A percentile compares a stretch with the other conserved stretches of the same genome.
These are phyloP conservation scores for Xylaria castorea DNA, from an alignment of 495 filamentous ascomycete species.

Conservation along the genomic window DNA sequence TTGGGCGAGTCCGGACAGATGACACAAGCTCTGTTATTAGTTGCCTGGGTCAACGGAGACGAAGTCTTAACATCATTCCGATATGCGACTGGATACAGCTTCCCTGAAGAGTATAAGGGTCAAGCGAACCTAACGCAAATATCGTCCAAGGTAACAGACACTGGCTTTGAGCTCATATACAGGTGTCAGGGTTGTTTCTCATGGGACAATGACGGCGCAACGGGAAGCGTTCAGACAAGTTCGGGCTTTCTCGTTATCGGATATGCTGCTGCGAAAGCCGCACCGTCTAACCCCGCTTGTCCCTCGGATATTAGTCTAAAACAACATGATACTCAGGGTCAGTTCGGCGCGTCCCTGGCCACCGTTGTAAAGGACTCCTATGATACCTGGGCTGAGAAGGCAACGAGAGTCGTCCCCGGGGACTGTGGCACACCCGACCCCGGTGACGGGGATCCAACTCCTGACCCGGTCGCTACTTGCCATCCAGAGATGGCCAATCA, in stretches of 20 bases:
- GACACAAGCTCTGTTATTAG: slow-evolving; percentile 63
- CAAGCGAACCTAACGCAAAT: slow-evolving; percentile 65
- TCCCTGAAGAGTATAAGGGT: slow-evolving; percentile 65
- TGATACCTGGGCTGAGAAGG: slow-evolving; percentile 54
- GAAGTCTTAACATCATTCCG: slow-evolving; percentile 63
- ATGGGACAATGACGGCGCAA: slow-evolving; percentile 61
- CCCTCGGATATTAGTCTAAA: slow-evolving; percentile 43
- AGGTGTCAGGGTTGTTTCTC: slow-evolving; percentile 68
- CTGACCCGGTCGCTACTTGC: slow-evolving; percentile 40
- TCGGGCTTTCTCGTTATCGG: slow-evolving; percentile 50
- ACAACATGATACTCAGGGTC: slow-evolving; percentile 53
- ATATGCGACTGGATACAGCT: slow-evolving; percentile 63
- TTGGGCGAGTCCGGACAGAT: slow-evolving; percentile 61
- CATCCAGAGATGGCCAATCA: slow-evolving; percentile 47
- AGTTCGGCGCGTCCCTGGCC: slow-evolving; percentile 51
- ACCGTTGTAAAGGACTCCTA: slow-evolving; percentile 55
- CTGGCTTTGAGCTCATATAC: slow-evolving; percentile 64
- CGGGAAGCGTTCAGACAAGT: slow-evolving; percentile 47
- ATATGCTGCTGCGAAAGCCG: slow-evolving; percentile 47
- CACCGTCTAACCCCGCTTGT: slow-evolving; percentile 44
- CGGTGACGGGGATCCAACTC: slow-evolving; percentile 31
- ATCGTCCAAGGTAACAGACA: slow-evolving; percentile 58
- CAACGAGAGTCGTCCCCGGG: slow-evolving; percentile 44
- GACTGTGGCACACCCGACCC: slow-evolving; percentile 44
- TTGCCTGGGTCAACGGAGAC: slow-evolving; percentile 62